Evolutionary conservation across 139 green algal genomes (phyloP).

Genomic region (Tetratostichococcus sp.): DNA sequence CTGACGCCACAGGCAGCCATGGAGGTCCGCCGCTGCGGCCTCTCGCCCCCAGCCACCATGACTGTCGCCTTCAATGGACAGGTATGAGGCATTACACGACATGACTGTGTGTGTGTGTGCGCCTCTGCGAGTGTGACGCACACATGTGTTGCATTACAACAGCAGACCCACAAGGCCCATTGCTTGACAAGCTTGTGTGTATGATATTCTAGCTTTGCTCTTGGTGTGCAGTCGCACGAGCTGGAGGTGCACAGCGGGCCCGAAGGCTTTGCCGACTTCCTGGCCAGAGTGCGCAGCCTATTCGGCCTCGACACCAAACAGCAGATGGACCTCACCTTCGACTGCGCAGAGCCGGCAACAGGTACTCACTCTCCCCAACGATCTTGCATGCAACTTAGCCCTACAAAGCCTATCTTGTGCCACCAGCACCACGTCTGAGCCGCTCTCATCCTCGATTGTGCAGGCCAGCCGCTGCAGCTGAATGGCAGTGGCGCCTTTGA

Average conservation of each 20-base stretch:
- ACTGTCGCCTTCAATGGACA: conserved; percentile 36
- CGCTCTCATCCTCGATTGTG: too few relatives aligned
- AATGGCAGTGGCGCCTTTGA: conserved; percentile 43
- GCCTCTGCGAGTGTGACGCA: too few relatives aligned
- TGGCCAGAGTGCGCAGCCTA: conserved; percentile 19
- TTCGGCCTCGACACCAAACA: conserved; percentile 37
- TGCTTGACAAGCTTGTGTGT: too few relatives aligned
- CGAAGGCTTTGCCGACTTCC: conserved; percentile 21
- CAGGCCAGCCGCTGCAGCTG: conserved; percentile 44
- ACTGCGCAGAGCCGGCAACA: conserved; percentile 24
- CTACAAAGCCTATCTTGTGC: too few relatives aligned
- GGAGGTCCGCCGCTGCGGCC: neutral
- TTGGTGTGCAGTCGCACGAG: conserved; percentile 27
- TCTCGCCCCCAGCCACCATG: conserved; percentile 23
- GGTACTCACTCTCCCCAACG: neutral
- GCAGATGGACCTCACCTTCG: conserved; percentile 32
- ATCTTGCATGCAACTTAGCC: too few relatives aligned
- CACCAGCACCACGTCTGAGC: too few relatives aligned
- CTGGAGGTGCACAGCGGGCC: conserved; percentile 33
- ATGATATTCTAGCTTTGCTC: neutral
- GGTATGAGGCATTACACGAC: conserved; percentile 4
- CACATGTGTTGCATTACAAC: too few relatives aligned
- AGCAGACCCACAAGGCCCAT: too few relatives aligned
- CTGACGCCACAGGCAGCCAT: conserved; percentile 23
- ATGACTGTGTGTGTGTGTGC: too few relatives aligned